Conservation (phyloP, 441 rosid species). For the Bocquillonia castaneifolia region DNA sequence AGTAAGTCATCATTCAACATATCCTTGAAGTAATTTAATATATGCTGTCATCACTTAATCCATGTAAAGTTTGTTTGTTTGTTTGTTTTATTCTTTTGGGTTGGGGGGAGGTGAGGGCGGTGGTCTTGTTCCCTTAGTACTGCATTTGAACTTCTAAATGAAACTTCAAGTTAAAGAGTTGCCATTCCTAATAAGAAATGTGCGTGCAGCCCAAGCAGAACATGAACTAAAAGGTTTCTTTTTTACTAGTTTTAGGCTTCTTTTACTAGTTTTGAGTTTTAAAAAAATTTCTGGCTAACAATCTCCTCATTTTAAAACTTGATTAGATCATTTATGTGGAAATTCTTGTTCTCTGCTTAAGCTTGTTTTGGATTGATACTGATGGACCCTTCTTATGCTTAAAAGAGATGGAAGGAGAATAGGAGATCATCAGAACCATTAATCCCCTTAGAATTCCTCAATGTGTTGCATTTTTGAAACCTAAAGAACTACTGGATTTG, state of each 20-base stretch:
- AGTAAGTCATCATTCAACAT: slow-evolving; percentile 55
- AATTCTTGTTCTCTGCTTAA: background rate
- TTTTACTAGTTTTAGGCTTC: too few relatives aligned
- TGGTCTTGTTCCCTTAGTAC: background rate
- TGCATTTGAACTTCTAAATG: background rate
- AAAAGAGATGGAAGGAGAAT: background rate
- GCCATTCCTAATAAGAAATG: too few relatives aligned
- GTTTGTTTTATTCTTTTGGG: background rate
- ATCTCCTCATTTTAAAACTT: background rate
- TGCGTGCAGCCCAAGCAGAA: background rate
- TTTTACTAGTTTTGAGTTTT: too few relatives aligned
- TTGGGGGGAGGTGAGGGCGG: background rate
- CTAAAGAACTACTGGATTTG: background rate
- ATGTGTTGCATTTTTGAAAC: background rate
- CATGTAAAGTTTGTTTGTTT: background rate
- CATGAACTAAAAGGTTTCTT: too few relatives aligned
- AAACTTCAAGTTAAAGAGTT: background rate
- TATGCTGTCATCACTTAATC: background rate
- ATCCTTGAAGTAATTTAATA: background rate
- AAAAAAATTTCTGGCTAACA: too few relatives aligned
- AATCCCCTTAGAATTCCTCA: background rate
- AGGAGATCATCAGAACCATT: background rate
- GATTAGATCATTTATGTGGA: background rate
- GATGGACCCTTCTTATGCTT: background rate
- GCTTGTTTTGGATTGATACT: background rate